These are phyloP conservation scores for Sicyos baderoa DNA, from an alignment of 306 rosid genomes.

Conservation along the genomic window DNA sequence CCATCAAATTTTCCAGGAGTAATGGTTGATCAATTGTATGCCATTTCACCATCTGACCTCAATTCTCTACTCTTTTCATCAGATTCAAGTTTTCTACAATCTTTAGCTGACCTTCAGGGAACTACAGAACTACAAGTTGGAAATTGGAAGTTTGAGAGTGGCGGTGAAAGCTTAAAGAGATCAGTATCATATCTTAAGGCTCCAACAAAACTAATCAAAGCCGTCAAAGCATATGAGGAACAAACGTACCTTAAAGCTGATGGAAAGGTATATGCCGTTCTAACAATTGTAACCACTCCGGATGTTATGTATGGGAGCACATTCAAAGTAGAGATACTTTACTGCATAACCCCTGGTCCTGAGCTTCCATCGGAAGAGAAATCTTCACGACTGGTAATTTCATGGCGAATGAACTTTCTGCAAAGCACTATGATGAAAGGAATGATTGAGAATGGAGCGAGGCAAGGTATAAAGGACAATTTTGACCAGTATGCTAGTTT, in stretches of 20 bases:
- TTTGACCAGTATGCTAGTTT: slow-evolving; percentile 57
- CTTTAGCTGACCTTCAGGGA: slow-evolving; percentile 57
- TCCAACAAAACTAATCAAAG: slow-evolving; percentile 61
- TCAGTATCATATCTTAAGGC: slow-evolving; percentile 62
- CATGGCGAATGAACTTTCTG: slow-evolving; percentile 79
- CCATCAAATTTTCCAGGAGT: slow-evolving; percentile 77
- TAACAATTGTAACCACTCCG: slow-evolving; percentile 61
- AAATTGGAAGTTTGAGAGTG: slow-evolving; percentile 64
- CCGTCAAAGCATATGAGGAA: slow-evolving; percentile 72
- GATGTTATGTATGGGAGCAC: slow-evolving; percentile 84
- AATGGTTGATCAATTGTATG: slow-evolving; percentile 65
- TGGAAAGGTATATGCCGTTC: slow-evolving; percentile 58
- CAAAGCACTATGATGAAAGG: slow-evolving; percentile 99
- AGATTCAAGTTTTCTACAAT: slow-evolving; percentile 46
- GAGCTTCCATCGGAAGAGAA: slow-evolving; percentile 71
- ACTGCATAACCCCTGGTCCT: slow-evolving; percentile 74
- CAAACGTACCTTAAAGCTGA: slow-evolving; percentile 79
- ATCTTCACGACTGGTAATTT: slow-evolving; percentile 64
- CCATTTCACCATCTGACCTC: slow-evolving; percentile 53
- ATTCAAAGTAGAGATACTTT: slow-evolving; percentile 63
- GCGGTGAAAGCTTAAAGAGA: slow-evolving; percentile 44
- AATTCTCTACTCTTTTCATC: slow-evolving; percentile 57
- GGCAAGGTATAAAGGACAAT: slow-evolving; percentile 86
- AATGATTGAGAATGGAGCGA: slow-evolving; percentile 85
- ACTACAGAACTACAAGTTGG: slow-evolving; percentile 54